Evolutionary conservation across 768 basidiomycete species (phyloP), one percentile per base, ranked within the genome.

Genomic region (Gloeopeniophorella convolvens): DNA sequence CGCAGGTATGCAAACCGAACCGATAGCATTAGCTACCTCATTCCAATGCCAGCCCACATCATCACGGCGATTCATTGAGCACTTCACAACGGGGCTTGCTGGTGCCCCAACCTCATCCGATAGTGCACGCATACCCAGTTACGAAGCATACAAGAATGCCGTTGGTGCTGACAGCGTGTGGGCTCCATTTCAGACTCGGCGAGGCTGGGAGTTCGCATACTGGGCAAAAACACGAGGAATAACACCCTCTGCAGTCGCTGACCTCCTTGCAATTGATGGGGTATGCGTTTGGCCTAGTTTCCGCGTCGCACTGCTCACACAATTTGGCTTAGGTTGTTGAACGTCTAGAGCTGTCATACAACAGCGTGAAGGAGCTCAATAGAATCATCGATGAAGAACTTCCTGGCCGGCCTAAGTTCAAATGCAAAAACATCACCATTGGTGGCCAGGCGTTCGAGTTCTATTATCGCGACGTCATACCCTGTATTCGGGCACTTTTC

Each of bases 151-250:
- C n/a, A n/a, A n/a, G n/a, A n/a, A n/a, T n/a, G n/a, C n/a, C n/a
- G n/a, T n/a, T n/a, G n/a, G n/a, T n/a, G n/a, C n/a, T n/a, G n/a
- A n/a, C n/a, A n/a, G n/a, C n/a, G n/a, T n/a, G n/a, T 62, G 50
- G 41, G 63, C 67, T 12, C 72, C 67, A 0, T 74, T 74, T 55
- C 8, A 12, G 0, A 68, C 67, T 0, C 33, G 64, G 28, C 31
- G 70, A 1, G 70, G 72, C 32, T 74, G 69, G 70, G 68, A 69
- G 48, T 18, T 73, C 23, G 71, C 67, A 2, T 41, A 52, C n/a
- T 73, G 73, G 72, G 70, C 68, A 1, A 73, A 72, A 50, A 50
- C 68, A 1, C 56, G 61, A 0, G 69, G 69, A 0, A 56, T 65
- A 0, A 60, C 68, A 5, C 69, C 72, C 0, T 70, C 68, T 0